Evolutionary conservation across 1,284 basidiomycete genomes (phyloP), one percentile per base, ranked within the genome.

Genomic region (Coniferiporia sulphurascens): DNA sequence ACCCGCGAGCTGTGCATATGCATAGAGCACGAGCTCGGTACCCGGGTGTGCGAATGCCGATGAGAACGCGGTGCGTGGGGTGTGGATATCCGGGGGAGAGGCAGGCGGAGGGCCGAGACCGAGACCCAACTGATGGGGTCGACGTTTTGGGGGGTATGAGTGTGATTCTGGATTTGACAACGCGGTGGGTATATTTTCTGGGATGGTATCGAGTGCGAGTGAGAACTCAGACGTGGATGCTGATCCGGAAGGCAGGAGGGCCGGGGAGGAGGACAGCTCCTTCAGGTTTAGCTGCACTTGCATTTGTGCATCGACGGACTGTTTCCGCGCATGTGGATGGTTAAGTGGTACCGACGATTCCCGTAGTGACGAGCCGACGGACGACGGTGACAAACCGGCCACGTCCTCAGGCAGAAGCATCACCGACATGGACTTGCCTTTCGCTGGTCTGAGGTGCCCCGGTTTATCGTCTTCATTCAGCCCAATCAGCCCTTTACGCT

Each of bases 1-100:
- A 2, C 92, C 93, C n/a, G 83, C 75, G 27, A 95, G 78, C 65
- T 94, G 92, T 0, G 87, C 90, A 68, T 94, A 95, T 0, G 92
- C 86, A 72, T 94, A 95, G 0, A 95, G 77, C n/a, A 95, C 81
- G 10, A 89, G 74, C 64, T 93, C 88, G 7, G 80, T 79, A 58
- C 81, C 81, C 45, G 58, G 66, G 48, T 74, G 70, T 48, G 73
- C 68, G 65, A 81, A 80, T 1, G 76, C 66, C 4, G 76, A 70
- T 34, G 60, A 22, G 62, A 72, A 72, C 2, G 77, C 70, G 4
- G 75, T 73, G 34, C 74, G 74, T 60, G 71, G 57, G 32, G 74
- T 64, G 48, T 71, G 64, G 22, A 45, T 13, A 17, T 66, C 66
- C 8, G 69, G 54, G 51, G 44, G 51, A 19, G 35, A 55, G 51